Conservation (phyloP, 2,329 filamentous ascomycete species). For the Apiospora saccharicola region DNA sequence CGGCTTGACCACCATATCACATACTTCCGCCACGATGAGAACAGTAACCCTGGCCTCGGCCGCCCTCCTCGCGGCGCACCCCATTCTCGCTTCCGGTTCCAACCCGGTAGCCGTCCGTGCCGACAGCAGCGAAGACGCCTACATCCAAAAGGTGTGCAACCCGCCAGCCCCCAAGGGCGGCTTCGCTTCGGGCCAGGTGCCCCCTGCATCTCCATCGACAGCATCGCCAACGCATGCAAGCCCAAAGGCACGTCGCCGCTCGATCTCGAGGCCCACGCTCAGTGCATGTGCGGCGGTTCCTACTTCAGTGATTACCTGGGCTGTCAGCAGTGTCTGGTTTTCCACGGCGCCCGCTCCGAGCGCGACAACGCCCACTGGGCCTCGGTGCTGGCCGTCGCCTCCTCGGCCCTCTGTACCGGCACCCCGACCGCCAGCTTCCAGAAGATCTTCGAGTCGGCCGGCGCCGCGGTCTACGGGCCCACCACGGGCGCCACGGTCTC, state of each 20-base stretch:
- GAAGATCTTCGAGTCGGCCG: slow-evolving; percentile 43
- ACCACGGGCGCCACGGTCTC: slow-evolving; percentile 42
- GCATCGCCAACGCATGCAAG: slow-evolving; percentile 41
- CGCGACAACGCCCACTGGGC: slow-evolving; percentile 44
- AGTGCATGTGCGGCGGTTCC: slow-evolving; percentile 52
- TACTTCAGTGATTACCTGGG: slow-evolving; percentile 53
- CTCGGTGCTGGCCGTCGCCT: slow-evolving; percentile 45
- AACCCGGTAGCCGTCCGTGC: neutral
- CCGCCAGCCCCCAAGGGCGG: slow-evolving; percentile 20
- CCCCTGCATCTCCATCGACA: slow-evolving; percentile 41
- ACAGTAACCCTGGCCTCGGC: slow-evolving; percentile 12
- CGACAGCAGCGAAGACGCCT: slow-evolving; percentile 3
- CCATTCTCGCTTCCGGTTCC: neutral
- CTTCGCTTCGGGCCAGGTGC: slow-evolving; percentile 23
- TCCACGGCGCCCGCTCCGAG: slow-evolving; percentile 49
- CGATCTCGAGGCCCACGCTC: slow-evolving; percentile 39
- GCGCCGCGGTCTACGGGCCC: slow-evolving; percentile 36
- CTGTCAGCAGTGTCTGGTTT: slow-evolving; percentile 50
- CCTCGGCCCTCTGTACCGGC: slow-evolving; percentile 45
- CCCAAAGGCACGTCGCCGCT: slow-evolving; percentile 41
- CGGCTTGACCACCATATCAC: neutral
- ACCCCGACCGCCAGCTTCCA: slow-evolving; percentile 47
- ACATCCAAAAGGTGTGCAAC: slow-evolving; percentile 28
- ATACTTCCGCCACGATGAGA: neutral
- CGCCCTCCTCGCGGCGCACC: slow-evolving; percentile 24